Evolutionary conservation across 2,329 filamentous ascomycete genomes (phyloP), one percentile per base, ranked within the genome.

Genomic region (Hypoxylon sp.): DNA sequence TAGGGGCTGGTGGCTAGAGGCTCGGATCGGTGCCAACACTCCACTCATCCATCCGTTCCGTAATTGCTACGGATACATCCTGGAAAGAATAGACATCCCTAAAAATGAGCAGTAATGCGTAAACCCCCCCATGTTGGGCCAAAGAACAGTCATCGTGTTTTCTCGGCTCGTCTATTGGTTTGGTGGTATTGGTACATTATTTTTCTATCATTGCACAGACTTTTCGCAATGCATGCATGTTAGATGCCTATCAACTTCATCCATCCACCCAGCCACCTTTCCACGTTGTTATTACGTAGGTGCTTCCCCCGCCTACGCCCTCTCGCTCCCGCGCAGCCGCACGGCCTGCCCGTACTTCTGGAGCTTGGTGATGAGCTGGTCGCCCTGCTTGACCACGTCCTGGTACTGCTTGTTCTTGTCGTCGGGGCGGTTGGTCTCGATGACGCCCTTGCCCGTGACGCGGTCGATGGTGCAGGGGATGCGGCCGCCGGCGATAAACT

Each of bases 331-430:
- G 74, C 96, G 89, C 81, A 99, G 84, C 76, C 96, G 88, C 70
- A 99, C 96, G 2, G 96, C 92, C 81, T 99, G 96, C 45, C 96
- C 96, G 79, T 99, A 99, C 85, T 99, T 99, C 83, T 99, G 96
- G 72, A 99, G 84, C 86, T 99, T 99, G 62, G 96, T 99, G 78
- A 99, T 98, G 68, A 99, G 86, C 80, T 97, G 92, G 80, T 99
- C 96, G 30, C 96, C 96, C 78, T 98, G 96, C 83, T 96, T 96
- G 66, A 99, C 93, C 36, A 98, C 93, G 74, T 99, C 96, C 74
- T 94, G 92, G 81, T 99, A 99, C 83, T 99, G 96, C 87, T 97
- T 97, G 86, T 98, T 98, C 89, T 99, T 99, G 83, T 97, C 94
- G 78, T 98, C 96, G 7, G 95, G 94, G 57, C 96, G 88, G 83